Base-by-base conservation (phyloP, 345 rosid species). In the Eucalyptus sp. region DNA sequence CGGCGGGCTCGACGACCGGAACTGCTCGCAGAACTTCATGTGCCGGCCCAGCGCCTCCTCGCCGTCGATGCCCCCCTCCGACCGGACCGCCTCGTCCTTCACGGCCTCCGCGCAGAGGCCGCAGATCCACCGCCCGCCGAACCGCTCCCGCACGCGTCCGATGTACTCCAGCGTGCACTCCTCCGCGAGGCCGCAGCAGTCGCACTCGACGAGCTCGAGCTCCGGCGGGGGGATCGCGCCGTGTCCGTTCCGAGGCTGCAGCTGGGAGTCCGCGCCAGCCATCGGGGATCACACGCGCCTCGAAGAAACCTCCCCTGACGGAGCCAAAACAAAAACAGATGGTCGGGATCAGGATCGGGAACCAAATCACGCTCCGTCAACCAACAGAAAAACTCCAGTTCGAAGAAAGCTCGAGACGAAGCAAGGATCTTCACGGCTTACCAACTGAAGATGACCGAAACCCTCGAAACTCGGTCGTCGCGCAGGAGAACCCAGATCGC, bases 101-200 rank as follows among this genome's bases (percentile, higher is more conserved):
- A 96, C 96, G 1, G 97, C 99, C 87, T 96, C 99, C 11, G 94
- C 71, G 25, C 98, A 96, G 44, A 96, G 95, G 7, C 96, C 99
- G 86, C 98, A 96, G 41, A 96, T 94, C 98, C 98, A 96, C 24
- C 90, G 92, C 31, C 98, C 99, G 15, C 89, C 92, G 89, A 91
- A 92, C 84, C 92, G 92, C 88, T 94, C 96, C 27, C 93, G 90
- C 24, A 96, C 95, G 2, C 91, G 87, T 11, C 91, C 89, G 86
- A 96, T 93, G 94, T 96, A 96, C 46, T 90, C 94, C 5, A 51
- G 89, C 37, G 98, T 96, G 88, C 96, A 95, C 90, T 95, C 98
- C 91, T 96, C 98, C 68, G 90, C 88, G 31, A 96, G 90, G 33
- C 97, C 97, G 86, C 98, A 96, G 89, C 97, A 95, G 86, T 91